Evolutionary conservation across 176 grass and related monocot genomes (phyloP).

Genomic region (Paspalum notatum): DNA sequence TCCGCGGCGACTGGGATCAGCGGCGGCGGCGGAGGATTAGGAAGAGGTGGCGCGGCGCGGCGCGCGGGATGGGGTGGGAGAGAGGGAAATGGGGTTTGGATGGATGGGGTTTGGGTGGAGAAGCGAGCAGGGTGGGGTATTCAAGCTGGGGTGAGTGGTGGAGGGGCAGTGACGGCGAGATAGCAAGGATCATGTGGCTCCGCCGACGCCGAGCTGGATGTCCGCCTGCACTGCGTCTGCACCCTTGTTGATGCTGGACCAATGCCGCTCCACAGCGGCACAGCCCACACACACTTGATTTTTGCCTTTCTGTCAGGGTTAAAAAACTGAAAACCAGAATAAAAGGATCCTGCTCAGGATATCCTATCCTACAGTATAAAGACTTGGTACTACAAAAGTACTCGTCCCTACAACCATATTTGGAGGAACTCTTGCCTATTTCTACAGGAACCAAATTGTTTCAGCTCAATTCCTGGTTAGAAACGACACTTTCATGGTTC

Average conservation of each 20-base stretch:
- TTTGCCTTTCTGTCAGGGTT: too few species aligned
- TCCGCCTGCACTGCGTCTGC: neutral
- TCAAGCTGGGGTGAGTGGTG: slow-evolving; percentile 47
- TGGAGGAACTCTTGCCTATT: neutral
- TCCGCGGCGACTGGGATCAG: slow-evolving; percentile 17
- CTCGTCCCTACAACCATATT: neutral
- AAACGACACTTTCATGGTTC: neutral
- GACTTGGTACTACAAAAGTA: too few species aligned
- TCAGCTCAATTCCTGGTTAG: neutral
- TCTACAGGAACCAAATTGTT: neutral
- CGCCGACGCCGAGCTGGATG: slow-evolving; percentile 16
- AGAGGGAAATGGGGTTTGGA: slow-evolving; percentile 57
- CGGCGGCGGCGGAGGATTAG: slow-evolving; percentile 6
- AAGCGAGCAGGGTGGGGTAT: slow-evolving; percentile 46
- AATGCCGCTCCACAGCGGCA: slow-evolving; percentile 6
- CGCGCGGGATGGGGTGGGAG: slow-evolving; percentile 5
- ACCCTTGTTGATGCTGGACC: neutral
- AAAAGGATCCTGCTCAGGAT: slow-evolving; percentile 16
- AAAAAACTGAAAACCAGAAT: too few species aligned
- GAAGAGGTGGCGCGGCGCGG: neutral
- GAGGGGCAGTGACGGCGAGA: slow-evolving; percentile 23
- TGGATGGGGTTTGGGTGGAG: slow-evolving; percentile 80
- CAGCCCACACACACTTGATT: too few species aligned
- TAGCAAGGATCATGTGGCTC: slow-evolving; percentile 46
- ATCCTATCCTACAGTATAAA: slow-evolving; percentile 8